Base-by-base conservation (phyloP, 2,329 filamentous ascomycete genomes). In the Fusarium sacchari region DNA sequence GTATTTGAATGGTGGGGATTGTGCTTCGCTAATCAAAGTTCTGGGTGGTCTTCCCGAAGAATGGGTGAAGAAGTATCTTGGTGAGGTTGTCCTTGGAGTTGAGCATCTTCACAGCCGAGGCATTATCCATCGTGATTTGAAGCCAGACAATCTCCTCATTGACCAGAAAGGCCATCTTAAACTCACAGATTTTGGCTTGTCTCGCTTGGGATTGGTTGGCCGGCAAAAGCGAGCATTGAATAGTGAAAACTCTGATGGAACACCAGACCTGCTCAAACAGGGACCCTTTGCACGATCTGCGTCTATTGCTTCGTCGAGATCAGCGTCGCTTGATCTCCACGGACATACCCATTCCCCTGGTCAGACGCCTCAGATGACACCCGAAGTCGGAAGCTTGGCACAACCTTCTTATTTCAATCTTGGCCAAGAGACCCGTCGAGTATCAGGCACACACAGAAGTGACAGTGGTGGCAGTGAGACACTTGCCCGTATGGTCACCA, bases 61-160 rank as follows among this genome's bases (percentile, higher is more conserved):
- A 76, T 99, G 97, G 97, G 95, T 94, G 7, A 97, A 97, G 85
- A 98, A 97, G 81, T 99, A 99, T 80, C 88, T 98, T 43, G 96
- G 94, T 7, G 96, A 99, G 83, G 96, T 99, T 49, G 92, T 99
- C 58, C 88, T 98, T n/a, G 96, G 97, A 24, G 94, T 99, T 42
- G 95, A 99, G 81, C 95, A 99, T 85, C 87, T 99, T 52, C 96
- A 99, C 83, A 94, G 92, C 80, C 91, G 96, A 67, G 94, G 96
- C 67, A 98, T 99, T 80, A 96, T 99, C 49, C 97, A 99, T 83
- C 93, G 96, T 78, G 96, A 99, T 80, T 84, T 99, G 69, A 99
- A 99, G 83, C 96, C 96, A 2, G 96, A 99, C 81, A 99, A 99
- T 80, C 88, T 99, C 37, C 88, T 99, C 59, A 99, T 99, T 76